Evolutionary conservation across 2,329 filamentous ascomycete species (phyloP), one percentile per base, ranked within the genome.

Genomic region (Acrocalymma vagum): DNA sequence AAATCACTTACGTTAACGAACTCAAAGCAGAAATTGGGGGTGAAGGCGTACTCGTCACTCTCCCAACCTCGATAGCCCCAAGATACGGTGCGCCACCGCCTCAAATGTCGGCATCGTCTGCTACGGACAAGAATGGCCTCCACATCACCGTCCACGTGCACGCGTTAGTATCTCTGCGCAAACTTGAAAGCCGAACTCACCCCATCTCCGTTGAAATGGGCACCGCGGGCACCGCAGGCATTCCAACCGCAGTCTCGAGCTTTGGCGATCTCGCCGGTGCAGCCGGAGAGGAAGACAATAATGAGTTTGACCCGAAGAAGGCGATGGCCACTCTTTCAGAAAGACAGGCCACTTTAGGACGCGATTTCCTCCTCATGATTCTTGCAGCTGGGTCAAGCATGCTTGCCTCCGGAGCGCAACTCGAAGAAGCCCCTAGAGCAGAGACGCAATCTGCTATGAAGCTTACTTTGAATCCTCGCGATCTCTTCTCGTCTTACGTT

Each of bases 21-120:
- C 40, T 51, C 10, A 55, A 55, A 33, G 10, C 30, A 5, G 42
- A 47, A 24, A 20, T 32, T 13, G 21, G 21, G 16, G 37, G 23
- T 16, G 45, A 48, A 6, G 45, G 39, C 3, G 20, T 52, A 6
- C 14, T 41, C 5, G 20, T 54, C n/a, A 54, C 41, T 2, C 7
- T 51, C 11, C 51, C 51, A 5, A 45, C 44, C 9, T 49, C 44
- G 2, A 35, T 54, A 6, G 51, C 51, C 10, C 51, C 51, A 10
- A 14, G 51, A 10, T 54, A 51, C 28, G 51, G 46, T 5, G 15
- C 14, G 9, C 31, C 25, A 3, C 46, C 46, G 9, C 15, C 26
- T 13, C 15, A 17, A 4, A 17, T 28, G 10, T 14, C 14, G 16
- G 9, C 33, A 25, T 9, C 6, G 14, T 20, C 25, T 18, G 10